Evolutionary conservation across 352 stramenopile species (phyloP), one percentile per base, ranked within the genome.

Genomic region (Phytophthora rubi): DNA sequence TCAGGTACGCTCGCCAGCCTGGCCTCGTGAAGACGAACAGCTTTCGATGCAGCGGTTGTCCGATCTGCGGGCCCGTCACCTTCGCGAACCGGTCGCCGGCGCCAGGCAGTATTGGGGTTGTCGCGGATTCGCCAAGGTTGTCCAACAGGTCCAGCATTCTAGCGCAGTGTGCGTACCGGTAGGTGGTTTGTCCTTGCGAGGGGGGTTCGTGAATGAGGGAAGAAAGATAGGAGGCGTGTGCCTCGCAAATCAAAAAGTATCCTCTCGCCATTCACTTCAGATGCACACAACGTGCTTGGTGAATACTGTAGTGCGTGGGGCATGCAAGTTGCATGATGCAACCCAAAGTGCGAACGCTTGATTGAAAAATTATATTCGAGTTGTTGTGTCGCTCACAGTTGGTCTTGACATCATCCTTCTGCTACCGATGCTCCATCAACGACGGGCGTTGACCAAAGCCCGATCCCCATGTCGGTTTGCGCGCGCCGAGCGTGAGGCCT

Each of bases 11-110:
- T 45, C 68, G 35, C 86, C 86, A 92, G 1, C 81, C 74, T 0
- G 86, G 86, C 7, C 86, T 81, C 28, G 81, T 67, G 32, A 71
- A 85, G 56, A 91, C 81, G 52, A 93, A 85, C 56, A 82, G 55
- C 54, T 75, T 77, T 49, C 88, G 86, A n/a, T 76, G 44, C 59
- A 74, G 66, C 7, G 83, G 76, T 30, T 80, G 70, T n/a, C 73
- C 81, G 52, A 81, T 69, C 30, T 79, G 84, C 10, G 82, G 77
- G 0, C 82, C 84, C 6, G 71, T 88, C 37, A 92, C 82, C 23
- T 73, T 62, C 21, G 59, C 68, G 55, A 83, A 81, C 45, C 68
- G 71, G 52, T 76, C 61, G 2, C 71, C 54, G 44, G n/a, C 21
- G n/a, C 55, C 32, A 23, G 85, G 74, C 44, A 86, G 70, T 66